Evolutionary conservation across 164 flowering plant species (phyloP).

Genomic region (Echeveria elegans): DNA sequence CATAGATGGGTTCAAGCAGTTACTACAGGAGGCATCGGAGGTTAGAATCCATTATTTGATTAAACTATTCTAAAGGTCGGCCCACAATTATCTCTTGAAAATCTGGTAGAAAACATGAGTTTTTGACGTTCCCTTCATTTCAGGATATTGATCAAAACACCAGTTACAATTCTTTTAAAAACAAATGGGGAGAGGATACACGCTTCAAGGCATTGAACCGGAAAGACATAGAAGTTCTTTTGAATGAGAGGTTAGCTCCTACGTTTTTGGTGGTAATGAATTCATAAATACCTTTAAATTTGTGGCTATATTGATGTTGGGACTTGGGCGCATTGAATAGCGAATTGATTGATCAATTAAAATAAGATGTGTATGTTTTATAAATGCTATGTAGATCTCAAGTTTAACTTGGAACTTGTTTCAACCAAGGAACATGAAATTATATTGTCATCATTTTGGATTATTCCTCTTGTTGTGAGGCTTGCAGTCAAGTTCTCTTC

Average conservation of each 20-base stretch:
- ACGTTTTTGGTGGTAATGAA: slow-evolving; percentile 13
- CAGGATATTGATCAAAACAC: slow-evolving; percentile 82
- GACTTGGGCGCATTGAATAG: too few relatives aligned
- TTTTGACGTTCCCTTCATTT: background rate
- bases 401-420: background rate
- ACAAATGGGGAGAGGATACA: slow-evolving; percentile 80
- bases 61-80: background rate
- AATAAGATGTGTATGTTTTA: background rate
- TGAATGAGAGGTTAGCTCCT: slow-evolving; percentile 68
- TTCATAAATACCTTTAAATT: background rate
- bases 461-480: background rate
- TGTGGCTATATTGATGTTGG: background rate
- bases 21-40: slow-evolving; percentile 84
- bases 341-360: background rate
- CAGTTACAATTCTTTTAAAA: slow-evolving; percentile 64
- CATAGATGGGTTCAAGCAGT: slow-evolving; percentile 82
- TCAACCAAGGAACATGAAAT: background rate
- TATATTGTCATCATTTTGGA: background rate
- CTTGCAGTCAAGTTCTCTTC: background rate
- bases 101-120: background rate
- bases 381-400: background rate
- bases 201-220: slow-evolving; percentile 86
- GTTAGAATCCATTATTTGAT: slow-evolving; percentile 21
- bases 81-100: background rate
- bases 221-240: slow-evolving; percentile 69